Evolutionary conservation across 768 basidiomycete genomes (phyloP).

Genomic region (Podaxis sp.): DNA sequence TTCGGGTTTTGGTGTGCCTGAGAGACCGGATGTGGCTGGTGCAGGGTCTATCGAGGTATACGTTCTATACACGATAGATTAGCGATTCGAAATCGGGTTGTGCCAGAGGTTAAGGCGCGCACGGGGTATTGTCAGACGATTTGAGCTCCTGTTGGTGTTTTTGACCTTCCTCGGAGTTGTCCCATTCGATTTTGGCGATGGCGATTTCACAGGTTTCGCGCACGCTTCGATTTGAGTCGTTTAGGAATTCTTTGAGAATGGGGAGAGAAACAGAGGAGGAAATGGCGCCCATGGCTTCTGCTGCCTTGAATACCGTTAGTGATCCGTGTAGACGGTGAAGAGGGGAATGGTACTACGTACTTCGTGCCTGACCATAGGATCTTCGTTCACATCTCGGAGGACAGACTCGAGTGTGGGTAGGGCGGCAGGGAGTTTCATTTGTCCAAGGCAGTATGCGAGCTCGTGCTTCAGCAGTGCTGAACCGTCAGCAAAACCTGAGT

Average conservation of each 20-base stretch:
- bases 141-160: slow-evolving; percentile 36
- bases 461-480: slow-evolving; percentile 96
- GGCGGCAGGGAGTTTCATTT: slow-evolving; percentile 74
- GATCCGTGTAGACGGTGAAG: slow-evolving; percentile 6
- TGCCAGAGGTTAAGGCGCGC: slow-evolving; percentile 19
- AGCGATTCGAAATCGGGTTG: background rate
- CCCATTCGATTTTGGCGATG: slow-evolving; percentile 92
- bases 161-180: slow-evolving; percentile 73
- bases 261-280: slow-evolving; percentile 65
- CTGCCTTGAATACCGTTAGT: slow-evolving; percentile 57
- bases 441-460: slow-evolving; percentile 94
- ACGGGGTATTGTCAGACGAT: slow-evolving; percentile 36
- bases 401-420: slow-evolving; percentile 79
- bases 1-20: slow-evolving; percentile 51
- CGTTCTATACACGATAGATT: slow-evolving; percentile 36
- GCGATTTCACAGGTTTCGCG: slow-evolving; percentile 98
- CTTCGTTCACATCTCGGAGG: slow-evolving; percentile 66
- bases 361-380: slow-evolving; percentile 98
- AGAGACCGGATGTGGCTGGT: slow-evolving; percentile 68
- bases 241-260: slow-evolving; percentile 67
- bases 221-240: slow-evolving; percentile 71
- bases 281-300: slow-evolving; percentile 98
- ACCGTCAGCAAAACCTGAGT: slow-evolving; percentile 75
- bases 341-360: slow-evolving; percentile 36
- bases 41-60: slow-evolving; percentile 91